Base-by-base conservation (phyloP, 1,139 yeast species). In the Hyphopichia buzzinii region DNA sequence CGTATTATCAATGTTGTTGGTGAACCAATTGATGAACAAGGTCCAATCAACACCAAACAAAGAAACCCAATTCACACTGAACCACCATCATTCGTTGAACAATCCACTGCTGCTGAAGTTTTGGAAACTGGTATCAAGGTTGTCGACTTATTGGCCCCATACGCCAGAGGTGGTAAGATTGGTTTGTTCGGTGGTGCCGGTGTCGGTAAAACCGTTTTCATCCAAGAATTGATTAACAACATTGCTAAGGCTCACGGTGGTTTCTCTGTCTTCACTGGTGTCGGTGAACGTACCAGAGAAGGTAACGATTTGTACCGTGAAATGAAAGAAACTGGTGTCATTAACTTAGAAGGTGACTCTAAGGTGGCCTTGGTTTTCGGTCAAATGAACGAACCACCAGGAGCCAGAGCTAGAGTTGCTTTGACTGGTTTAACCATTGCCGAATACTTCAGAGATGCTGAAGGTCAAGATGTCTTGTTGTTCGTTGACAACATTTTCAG, bases 101-200 rank as follows among this genome's bases (percentile, higher is more conserved):
- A 92, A 79, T 88, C 97, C 51, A 92, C 98, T 58, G 75, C 83
- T 54, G 97, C 98, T 52, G 97, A 92, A 79, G 90, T 92, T 62
- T 83, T 92, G 68, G 98, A 90, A 79, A 92, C 98, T 52, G 98
- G 98, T 87, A 92, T 92, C 70, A 92, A 92, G 84, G 98, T 92
- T 72, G 98, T 92, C 77, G 98, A 92, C 71, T 81, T 92, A 68
- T 84, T 92, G 59, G 98, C 98, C 56, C 98, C 98, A 58, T 92
- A 92, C 79, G 98, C 98, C 68, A 90, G 97, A 86, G 98, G 98
- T 86, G 98, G 98, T 87, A 92, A 92, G 84, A 92, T 92, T 87
- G 98, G 98, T 83, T 84, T 92, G 67, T 92, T 92, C 86, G 98
- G 98, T 81, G 98, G 98, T 90, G 98, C 98, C 74, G 98, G 98